Percentiles rank a stretch among this genome's conserved stretches.
Conservation (phyloP, 345 rosid species). For the Murraya paniculata region DNA sequence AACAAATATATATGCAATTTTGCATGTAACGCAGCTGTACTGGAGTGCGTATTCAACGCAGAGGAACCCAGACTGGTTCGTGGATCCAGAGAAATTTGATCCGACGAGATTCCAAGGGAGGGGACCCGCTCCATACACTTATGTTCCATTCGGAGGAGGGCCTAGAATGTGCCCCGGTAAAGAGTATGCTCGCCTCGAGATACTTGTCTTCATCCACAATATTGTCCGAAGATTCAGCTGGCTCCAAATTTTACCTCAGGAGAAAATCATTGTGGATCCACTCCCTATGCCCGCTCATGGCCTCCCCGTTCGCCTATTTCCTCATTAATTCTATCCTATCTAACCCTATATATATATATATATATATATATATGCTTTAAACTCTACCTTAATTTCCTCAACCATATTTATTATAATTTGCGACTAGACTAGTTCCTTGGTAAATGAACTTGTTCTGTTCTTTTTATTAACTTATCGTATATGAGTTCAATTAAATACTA, state of each 20-base stretch:
- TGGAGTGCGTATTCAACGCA: conserved; percentile 27
- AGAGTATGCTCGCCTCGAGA: conserved; percentile 27
- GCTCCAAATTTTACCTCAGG: conserved; percentile 16
- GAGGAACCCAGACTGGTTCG: conserved; percentile 19
- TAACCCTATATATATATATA: too few relatives aligned
- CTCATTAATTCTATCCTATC: not conserved
- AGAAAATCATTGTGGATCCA: conserved; percentile 26
- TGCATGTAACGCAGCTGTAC: not conserved
- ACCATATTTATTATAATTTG: too few relatives aligned
- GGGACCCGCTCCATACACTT: conserved; percentile 23
- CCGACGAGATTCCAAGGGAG: conserved; percentile 24
- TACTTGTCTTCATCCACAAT: conserved; percentile 24
- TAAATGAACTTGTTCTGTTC: too few relatives aligned
- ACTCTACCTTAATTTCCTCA: too few relatives aligned
- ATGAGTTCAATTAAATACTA: too few relatives aligned
- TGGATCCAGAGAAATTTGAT: conserved; percentile 23
- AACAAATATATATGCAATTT: too few relatives aligned
- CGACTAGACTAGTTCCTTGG: too few relatives aligned
- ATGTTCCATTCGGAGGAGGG: conserved; percentile 27
- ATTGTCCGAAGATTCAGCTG: conserved; percentile 18
- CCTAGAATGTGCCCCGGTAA: conserved; percentile 29
- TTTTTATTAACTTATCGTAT: too few relatives aligned
- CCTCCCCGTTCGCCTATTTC: conserved; percentile 22
- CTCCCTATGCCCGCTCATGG: conserved; percentile 27
- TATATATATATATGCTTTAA: too few relatives aligned